Conservation (phyloP, 176 grass and related monocot species). For the Rhynchospora pubera region DNA sequence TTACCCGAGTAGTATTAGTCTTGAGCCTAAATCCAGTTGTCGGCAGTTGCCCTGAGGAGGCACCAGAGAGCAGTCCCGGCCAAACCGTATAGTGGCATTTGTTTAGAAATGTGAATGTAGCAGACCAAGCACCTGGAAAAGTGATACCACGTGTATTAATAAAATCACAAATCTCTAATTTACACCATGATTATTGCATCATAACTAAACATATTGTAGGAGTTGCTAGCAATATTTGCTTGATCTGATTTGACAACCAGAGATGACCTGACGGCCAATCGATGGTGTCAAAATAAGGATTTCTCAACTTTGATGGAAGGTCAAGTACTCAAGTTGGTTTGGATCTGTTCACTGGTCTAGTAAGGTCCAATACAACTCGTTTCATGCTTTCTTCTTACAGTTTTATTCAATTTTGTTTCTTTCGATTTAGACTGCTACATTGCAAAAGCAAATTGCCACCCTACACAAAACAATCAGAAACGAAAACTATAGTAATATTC, state of each 20-base stretch:
- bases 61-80: conserved; percentile 33
- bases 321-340: not conserved
- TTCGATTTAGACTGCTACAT: not conserved
- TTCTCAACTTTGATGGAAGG: not conserved
- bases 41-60: conserved; percentile 6
- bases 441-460: not conserved
- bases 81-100: conserved; percentile 39
- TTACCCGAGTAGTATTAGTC: not conserved
- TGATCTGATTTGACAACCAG: too few relatives aligned
- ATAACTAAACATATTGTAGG: not conserved
- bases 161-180: not conserved
- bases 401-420: too few relatives aligned
- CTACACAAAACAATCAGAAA: not conserved
- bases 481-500: not conserved
- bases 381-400: not conserved
- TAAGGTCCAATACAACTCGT: not conserved
- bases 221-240: too few relatives aligned
- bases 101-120: conserved; percentile 37
- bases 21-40: conserved; percentile 34
- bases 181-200: too few relatives aligned
- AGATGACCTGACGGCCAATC: not conserved
- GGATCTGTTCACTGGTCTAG: not conserved
- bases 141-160: not conserved
- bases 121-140: conserved; percentile 25
- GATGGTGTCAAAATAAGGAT: too few relatives aligned